These are phyloP conservation scores for Sphagnurus paluster DNA, from an alignment of 1,284 basidiomycete genomes.

Conservation along the genomic window DNA sequence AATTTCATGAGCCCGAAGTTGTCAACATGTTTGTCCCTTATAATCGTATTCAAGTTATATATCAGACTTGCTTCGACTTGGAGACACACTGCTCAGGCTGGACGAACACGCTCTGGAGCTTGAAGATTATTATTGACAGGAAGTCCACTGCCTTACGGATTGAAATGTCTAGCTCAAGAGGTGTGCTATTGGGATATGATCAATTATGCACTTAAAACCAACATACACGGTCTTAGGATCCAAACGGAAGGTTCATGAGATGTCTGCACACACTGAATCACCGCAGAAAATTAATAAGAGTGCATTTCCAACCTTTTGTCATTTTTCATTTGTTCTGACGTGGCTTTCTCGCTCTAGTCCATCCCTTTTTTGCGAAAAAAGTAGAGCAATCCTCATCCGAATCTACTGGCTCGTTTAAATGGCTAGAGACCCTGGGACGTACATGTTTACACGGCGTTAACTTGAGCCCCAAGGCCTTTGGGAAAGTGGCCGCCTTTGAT, in stretches of 20 bases:
- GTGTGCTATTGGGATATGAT: background rate
- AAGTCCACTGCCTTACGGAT: too few species aligned
- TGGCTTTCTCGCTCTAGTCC: slow-evolving; percentile 24
- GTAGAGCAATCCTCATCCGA: slow-evolving; percentile 9
- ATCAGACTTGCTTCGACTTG: too few species aligned
- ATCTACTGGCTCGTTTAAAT: slow-evolving; percentile 44
- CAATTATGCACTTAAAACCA: background rate
- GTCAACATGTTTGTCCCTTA: too few species aligned
- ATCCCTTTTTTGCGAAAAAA: slow-evolving; percentile 37
- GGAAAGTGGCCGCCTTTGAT: slow-evolving; percentile 80
- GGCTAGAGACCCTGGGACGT: slow-evolving; percentile 58
- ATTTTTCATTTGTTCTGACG: background rate
- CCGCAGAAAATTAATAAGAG: slow-evolving; percentile 18
- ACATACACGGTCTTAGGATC: background rate
- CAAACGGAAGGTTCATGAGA: slow-evolving; percentile 19
- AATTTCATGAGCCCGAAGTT: too few species aligned
- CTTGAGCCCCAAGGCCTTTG: slow-evolving; percentile 44
- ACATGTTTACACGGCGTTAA: slow-evolving; percentile 65
- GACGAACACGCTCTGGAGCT: too few species aligned
- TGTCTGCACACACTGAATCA: slow-evolving; percentile 12
- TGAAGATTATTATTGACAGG: too few species aligned
- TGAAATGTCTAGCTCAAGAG: slow-evolving; percentile 7
- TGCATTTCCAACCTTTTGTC: background rate
- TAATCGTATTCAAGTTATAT: too few species aligned
- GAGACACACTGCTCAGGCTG: too few species aligned